Percentiles rank a stretch among this genome's conserved stretches.
Conservation (phyloP, 192 early-diverging fungal species). For the Mortierella antarctica region DNA sequence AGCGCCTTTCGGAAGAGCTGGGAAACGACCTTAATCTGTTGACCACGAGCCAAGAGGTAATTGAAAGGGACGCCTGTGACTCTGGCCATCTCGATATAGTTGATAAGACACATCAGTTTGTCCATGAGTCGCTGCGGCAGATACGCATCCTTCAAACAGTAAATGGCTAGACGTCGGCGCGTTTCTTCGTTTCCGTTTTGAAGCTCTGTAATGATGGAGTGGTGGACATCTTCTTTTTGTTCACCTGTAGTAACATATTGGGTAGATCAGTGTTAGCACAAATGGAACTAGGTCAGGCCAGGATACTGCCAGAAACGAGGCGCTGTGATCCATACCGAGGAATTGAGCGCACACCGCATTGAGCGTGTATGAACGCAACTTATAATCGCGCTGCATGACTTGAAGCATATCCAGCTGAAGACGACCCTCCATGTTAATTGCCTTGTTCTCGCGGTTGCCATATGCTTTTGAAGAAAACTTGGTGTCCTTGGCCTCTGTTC, state of each 20-base stretch:
- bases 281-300: no score
- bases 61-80: slow-evolving; percentile 98
- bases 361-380: slow-evolving; percentile 93
- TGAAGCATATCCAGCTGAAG: slow-evolving; percentile 94
- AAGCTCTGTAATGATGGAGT: slow-evolving; percentile 97
- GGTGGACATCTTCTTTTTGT: slow-evolving; percentile 99
- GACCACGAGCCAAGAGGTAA: slow-evolving; percentile 91
- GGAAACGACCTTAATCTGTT: slow-evolving; percentile 98
- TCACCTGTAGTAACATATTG: slow-evolving; percentile 65
- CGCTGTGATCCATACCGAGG: slow-evolving; percentile 63
- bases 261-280: background rate
- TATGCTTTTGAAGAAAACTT: slow-evolving; percentile 94
- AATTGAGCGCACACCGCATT: slow-evolving; percentile 98
- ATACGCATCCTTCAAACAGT: slow-evolving; percentile 98
- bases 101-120: slow-evolving; percentile 97
- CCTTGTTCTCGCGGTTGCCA: slow-evolving; percentile 92
- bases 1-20: slow-evolving; percentile 92
- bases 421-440: slow-evolving; percentile 90
- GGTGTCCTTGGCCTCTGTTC: slow-evolving; percentile 81
- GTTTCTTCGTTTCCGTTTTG: slow-evolving; percentile 97
- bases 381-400: slow-evolving; percentile 96
- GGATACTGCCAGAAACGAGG: no score
- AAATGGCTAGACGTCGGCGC: slow-evolving; percentile 91
- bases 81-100: slow-evolving; percentile 98
- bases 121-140: slow-evolving; percentile 94